Evolutionary conservation across 176 grass and related monocot genomes (phyloP), one percentile per base, ranked within the genome.

Genomic region (Ampelocalamus luodianensis): DNA sequence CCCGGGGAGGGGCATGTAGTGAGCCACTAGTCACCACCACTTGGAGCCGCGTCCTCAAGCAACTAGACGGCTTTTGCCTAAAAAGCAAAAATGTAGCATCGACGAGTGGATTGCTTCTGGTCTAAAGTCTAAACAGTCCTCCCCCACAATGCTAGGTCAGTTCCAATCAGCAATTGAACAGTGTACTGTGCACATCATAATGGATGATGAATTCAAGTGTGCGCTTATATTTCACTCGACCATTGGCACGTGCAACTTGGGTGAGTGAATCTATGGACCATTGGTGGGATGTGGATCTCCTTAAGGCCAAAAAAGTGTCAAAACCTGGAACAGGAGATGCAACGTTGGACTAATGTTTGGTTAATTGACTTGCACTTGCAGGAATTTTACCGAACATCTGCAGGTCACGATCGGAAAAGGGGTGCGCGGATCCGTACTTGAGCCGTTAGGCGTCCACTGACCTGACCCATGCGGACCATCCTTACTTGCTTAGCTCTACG

Each of bases 1-100:
- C 55, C 54, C 29, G 4, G 17, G 23, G 36, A 63, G 44, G 72
- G 13, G 83, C 78, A 90, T 67, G 58, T 43, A 34, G 55, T 56
- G 78, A 78, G 64, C 83, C 83, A 90, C 88, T 55, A 83, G 27
- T 65, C 71, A 5, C 50, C 72, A 78, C 67, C 79, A 74, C 63
- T 71, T 64, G 64, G 78, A 6, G n/a, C 15, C 10, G 1, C 24
- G 11, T 62, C 24, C 60, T 40, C 37, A 90, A 58, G 83, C 65
- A 65, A 77, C 48, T 22, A 4, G 66, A 51, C 12, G 13, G 5
- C 72, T 22, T 73, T 79, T 79, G 7, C 16, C 50, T 3, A 46
- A 40, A 32, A 76, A 68, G 15, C 29, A 29, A 29, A 29, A 29
- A 29, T 0, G 29, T 22, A 77, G 22, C 65, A 59, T n/a, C 22